These are phyloP conservation scores for Boechera divaricarpa DNA, from an alignment of 345 rosid genomes.

Conservation along the genomic window DNA sequence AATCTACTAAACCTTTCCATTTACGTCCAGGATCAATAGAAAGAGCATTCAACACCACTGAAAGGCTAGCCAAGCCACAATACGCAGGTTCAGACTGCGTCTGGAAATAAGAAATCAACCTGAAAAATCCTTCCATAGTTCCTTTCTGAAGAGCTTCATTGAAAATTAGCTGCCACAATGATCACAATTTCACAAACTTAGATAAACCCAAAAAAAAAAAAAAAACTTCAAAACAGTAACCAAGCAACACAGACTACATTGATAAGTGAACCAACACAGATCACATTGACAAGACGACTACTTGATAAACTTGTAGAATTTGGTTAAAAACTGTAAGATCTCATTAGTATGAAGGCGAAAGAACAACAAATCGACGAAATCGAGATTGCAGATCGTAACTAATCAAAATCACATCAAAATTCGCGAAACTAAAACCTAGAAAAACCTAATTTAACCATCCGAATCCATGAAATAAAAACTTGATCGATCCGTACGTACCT, in stretches of 20 bases:
- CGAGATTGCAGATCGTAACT: neutral
- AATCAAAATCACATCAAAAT: too few relatives aligned
- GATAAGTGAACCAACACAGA: neutral
- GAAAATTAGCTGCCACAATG: conserved; percentile 65
- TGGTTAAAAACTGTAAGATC: too few relatives aligned
- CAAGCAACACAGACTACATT: neutral
- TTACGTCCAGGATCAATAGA: conserved; percentile 83
- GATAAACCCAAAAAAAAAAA: neutral
- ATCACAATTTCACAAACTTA: neutral
- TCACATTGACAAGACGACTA: too few relatives aligned
- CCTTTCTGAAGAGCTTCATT: conserved; percentile 83
- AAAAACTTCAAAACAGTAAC: neutral
- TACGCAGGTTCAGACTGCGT: conserved; percentile 95
- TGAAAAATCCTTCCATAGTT: conserved; percentile 92
- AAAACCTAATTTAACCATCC: neutral
- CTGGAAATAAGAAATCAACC: conserved; percentile 80
- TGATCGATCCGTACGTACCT: conserved; percentile 42
- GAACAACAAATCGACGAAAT: conserved; percentile 4
- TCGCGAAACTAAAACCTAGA: too few relatives aligned
- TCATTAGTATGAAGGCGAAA: too few relatives aligned
- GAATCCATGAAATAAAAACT: neutral
- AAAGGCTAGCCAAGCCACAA: conserved; percentile 87
- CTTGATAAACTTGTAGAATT: too few relatives aligned
- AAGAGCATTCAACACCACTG: conserved; percentile 90
- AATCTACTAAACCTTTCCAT: conserved; percentile 68